Conservation (phyloP, 1,139 yeast genomes). For the Chernovozyma sophiae-reginae region DNA sequence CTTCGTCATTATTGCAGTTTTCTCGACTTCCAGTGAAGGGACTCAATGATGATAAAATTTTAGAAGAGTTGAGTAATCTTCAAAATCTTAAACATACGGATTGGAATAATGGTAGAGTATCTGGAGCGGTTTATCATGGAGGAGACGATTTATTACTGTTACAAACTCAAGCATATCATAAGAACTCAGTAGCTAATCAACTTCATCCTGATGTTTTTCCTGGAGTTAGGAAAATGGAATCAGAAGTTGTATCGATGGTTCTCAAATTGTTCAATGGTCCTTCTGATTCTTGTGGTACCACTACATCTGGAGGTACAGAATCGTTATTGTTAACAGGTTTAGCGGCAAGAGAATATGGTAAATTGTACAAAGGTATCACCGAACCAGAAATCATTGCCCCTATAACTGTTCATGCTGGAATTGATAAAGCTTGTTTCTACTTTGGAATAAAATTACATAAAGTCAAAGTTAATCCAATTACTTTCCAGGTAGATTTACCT, state of each 20-base stretch:
- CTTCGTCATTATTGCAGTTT: constrained; percentile 44
- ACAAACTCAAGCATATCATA: constrained; percentile 72
- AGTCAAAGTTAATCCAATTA: constrained; percentile 68
- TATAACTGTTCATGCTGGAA: constrained; percentile 87
- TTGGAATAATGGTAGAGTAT: constrained; percentile 81
- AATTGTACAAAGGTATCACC: constrained; percentile 52
- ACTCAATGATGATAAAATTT: constrained; percentile 38
- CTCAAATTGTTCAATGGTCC: constrained; percentile 71
- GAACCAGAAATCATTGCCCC: constrained; percentile 90
- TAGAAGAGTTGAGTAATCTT: constrained; percentile 45
- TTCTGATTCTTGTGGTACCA: constrained; percentile 77
- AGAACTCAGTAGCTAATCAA: constrained; percentile 85
- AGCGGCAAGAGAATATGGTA: constrained; percentile 73
- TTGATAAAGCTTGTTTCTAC: constrained; percentile 89
- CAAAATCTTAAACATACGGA: constrained; percentile 59
- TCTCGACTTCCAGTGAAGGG: constrained; percentile 56
- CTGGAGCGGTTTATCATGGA: constrained; percentile 97
- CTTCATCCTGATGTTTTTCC: constrained; percentile 97
- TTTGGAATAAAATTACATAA: constrained; percentile 83
- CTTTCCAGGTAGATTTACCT: constrained; percentile 62
- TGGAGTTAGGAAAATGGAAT: constrained; percentile 92
- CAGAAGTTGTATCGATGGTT: constrained; percentile 93
- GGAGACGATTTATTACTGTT: constrained; percentile 68
- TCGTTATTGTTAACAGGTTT: constrained; percentile 80
- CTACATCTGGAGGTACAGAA: constrained; percentile 97